phyloP scores from a whole-genome alignment of 306 rosid genomes.

The Hippophae gyantsensis region DNA sequence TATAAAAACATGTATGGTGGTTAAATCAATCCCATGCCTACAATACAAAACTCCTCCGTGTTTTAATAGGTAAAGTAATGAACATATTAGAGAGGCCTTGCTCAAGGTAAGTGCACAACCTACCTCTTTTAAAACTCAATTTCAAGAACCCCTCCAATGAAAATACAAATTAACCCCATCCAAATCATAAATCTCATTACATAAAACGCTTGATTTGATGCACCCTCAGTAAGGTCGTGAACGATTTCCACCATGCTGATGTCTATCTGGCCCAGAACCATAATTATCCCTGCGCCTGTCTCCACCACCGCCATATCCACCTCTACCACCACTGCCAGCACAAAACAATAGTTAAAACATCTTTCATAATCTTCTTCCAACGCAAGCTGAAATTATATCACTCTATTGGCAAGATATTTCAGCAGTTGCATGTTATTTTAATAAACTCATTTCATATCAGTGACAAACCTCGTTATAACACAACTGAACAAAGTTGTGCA shows the following conservation, averaged over 20 bases:
- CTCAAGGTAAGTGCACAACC: conserved; percentile 76
- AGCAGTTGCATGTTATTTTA: too few relatives aligned
- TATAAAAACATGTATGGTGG: conserved; percentile 88
- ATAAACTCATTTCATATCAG: too few relatives aligned
- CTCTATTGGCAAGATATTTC: too few relatives aligned
- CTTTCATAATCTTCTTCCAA: too few relatives aligned
- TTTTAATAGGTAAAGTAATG: conserved; percentile 29
- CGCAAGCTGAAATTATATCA: too few relatives aligned
- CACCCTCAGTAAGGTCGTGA: conserved; percentile 79
- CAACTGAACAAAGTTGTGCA: too few relatives aligned
- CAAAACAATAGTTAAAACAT: conserved; percentile 9
- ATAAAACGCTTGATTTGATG: conserved; percentile 43
- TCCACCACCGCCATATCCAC: conserved; percentile 85
- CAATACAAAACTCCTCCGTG: conserved; percentile 46
- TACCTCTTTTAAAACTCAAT: conserved; percentile 84
- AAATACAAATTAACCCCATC: conserved; percentile 58
- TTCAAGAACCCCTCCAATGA: conserved; percentile 70
- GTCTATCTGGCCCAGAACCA: conserved; percentile 86
- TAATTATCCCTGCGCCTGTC: conserved; percentile 84
- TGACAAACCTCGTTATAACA: too few relatives aligned
- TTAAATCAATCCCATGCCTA: conserved; percentile 61
- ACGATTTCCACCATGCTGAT: conserved; percentile 82
- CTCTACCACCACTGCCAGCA: conserved; percentile 67
- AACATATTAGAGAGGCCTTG: conserved; percentile 72
- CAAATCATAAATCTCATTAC: conserved; percentile 82